A percentile compares a stretch with the other conserved stretches of the same genome.
These are phyloP conservation scores for Podospora fimiseda DNA, from an alignment of 495 filamentous ascomycete species.

Conservation along the genomic window DNA sequence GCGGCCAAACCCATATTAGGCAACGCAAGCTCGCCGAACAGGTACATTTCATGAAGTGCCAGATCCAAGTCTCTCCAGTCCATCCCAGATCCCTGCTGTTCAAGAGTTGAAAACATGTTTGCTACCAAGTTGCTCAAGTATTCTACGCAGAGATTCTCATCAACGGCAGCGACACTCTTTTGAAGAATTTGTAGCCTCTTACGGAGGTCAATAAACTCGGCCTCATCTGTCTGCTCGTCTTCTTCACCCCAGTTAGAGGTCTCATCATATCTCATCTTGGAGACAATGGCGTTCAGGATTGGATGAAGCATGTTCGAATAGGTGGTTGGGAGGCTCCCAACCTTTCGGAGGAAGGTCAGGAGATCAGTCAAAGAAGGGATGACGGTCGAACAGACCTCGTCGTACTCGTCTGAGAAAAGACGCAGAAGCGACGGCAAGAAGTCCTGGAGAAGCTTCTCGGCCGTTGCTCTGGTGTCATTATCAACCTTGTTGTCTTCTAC, in stretches of 20 bases:
- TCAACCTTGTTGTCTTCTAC: constrained; percentile 49
- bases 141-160: constrained; percentile 78
- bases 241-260: constrained; percentile 91
- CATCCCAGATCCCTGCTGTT: constrained; percentile 61
- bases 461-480: constrained; percentile 52
- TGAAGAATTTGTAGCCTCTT: constrained; percentile 84
- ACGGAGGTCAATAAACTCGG: constrained; percentile 93
- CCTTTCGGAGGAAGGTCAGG: constrained; percentile 77
- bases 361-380: constrained; percentile 88
- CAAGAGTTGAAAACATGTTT: constrained; percentile 70
- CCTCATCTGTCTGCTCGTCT: constrained; percentile 91
- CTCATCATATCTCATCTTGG: constrained; percentile 95
- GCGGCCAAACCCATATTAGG: constrained; percentile 73
- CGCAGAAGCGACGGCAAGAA: constrained; percentile 82
- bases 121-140: constrained; percentile 77
- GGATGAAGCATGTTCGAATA: constrained; percentile 75
- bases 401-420: constrained; percentile 95
- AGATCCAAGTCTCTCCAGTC: constrained; percentile 96
- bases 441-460: constrained; percentile 66
- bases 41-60: constrained; percentile 90
- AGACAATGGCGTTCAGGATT: constrained; percentile 82
- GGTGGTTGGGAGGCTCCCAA: constrained; percentile 56
- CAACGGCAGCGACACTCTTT: constrained; percentile 78
- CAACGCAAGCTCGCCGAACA: constrained; percentile 90
- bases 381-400: constrained; percentile 92